These are phyloP conservation scores for Amanita exitialis DNA, from an alignment of 768 basidiomycete species.

Conservation along the genomic window DNA sequence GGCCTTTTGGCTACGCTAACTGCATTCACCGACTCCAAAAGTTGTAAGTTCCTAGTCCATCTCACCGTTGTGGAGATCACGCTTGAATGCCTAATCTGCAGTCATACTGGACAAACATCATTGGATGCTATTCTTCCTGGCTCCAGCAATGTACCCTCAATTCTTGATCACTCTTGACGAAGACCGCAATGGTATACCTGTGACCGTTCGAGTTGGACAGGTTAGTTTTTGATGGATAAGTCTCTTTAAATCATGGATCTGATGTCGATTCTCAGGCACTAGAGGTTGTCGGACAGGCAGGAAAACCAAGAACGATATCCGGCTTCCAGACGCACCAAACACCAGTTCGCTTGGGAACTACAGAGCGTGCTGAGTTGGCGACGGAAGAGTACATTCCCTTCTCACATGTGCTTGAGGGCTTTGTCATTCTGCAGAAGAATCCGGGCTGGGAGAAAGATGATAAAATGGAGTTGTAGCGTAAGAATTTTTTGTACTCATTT, in stretches of 20 bases:
- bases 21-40: constrained; percentile 90
- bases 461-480: constrained; percentile 61
- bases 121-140: constrained; percentile 98
- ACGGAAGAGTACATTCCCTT: constrained; percentile 96
- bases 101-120: constrained; percentile 93
- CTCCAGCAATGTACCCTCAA: constrained; percentile 94
- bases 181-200: constrained; percentile 73
- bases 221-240: constrained; percentile 26
- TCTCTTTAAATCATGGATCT: neutral
- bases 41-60: constrained; percentile 50
- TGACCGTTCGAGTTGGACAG: constrained; percentile 93
- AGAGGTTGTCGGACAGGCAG: constrained; percentile 96
- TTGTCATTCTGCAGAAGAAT: constrained; percentile 88
- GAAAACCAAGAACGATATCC: constrained; percentile 92
- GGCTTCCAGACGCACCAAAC: constrained; percentile 99
- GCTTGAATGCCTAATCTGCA: constrained; percentile 19
- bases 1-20: constrained; percentile 82
- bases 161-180: constrained; percentile 98
- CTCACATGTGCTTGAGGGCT: constrained; percentile 82
- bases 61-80: neutral
- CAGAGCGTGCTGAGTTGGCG: constrained; percentile 89
- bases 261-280: constrained; percentile 51
- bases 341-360: constrained; percentile 90
- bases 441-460: constrained; percentile 84
- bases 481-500: too few relatives aligned